Percentiles rank a stretch among this genome's conserved stretches.
These are phyloP conservation scores for Heliamphora pulchella DNA, from an alignment of 179 eudicot species.

Conservation along the genomic window DNA sequence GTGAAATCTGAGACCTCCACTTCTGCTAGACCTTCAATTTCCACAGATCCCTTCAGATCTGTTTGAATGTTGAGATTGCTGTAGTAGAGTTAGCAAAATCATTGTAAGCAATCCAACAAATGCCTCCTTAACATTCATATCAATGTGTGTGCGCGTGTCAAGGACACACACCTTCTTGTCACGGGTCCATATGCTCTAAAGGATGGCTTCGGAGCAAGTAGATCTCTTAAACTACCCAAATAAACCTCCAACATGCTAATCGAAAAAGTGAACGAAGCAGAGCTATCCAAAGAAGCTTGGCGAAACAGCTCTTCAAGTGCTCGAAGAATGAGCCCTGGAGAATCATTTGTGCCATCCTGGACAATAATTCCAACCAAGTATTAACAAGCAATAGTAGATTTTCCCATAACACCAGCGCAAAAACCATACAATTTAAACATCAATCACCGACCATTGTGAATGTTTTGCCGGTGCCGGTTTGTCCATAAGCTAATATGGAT, in stretches of 20 bases:
- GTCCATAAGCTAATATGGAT: conserved; percentile 67
- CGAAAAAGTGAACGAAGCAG: conserved; percentile 42
- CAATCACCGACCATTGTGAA: conserved; percentile 56
- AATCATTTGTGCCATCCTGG: conserved; percentile 52
- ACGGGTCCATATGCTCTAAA: conserved; percentile 37
- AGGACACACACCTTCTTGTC: conserved; percentile 42
- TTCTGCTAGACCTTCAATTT: conserved; percentile 65
- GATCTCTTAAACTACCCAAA: conserved; percentile 58
- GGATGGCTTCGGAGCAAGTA: conserved; percentile 46
- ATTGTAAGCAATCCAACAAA: conserved; percentile 1
- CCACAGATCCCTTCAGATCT: conserved; percentile 57
- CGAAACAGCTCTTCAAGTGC: conserved; percentile 48
- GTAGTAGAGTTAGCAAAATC: conserved; percentile 24
- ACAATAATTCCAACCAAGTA: background rate
- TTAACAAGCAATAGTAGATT: background rate
- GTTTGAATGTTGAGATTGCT: conserved; percentile 62
- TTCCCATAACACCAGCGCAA: background rate
- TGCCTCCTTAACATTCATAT: conserved; percentile 3
- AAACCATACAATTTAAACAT: background rate
- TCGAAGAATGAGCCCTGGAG: conserved; percentile 57
- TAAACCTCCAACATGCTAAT: conserved; percentile 79
- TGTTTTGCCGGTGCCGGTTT: too few relatives aligned
- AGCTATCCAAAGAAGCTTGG: conserved; percentile 36
- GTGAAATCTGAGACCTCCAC: conserved; percentile 47
- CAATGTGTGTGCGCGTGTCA: background rate